Conservation (phyloP, 306 rosid species). For the Myrica gale region DNA sequence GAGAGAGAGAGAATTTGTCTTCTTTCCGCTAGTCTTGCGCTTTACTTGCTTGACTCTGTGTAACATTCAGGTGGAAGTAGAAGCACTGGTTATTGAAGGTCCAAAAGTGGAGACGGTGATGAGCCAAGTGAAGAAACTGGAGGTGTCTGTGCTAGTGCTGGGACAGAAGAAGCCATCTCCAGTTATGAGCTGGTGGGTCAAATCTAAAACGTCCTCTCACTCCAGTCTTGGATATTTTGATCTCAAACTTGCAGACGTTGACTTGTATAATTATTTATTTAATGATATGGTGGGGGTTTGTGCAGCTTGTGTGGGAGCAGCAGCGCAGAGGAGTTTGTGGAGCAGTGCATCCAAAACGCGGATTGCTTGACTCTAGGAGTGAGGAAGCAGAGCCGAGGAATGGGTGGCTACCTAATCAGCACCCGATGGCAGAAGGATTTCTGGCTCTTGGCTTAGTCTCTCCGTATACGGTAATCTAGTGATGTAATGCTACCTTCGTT, state of each 20-base stretch:
- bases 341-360: slow-evolving; percentile 68
- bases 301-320: slow-evolving; percentile 75
- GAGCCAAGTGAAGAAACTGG: slow-evolving; percentile 93
- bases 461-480: slow-evolving; percentile 25
- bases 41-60: slow-evolving; percentile 6
- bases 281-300: not conserved
- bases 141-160: slow-evolving; percentile 78
- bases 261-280: not conserved
- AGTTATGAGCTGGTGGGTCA: slow-evolving; percentile 69
- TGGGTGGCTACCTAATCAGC: slow-evolving; percentile 75
- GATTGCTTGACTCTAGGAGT: slow-evolving; percentile 96
- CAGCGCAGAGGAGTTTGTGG: slow-evolving; percentile 71
- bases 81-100: slow-evolving; percentile 84
- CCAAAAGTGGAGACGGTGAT: slow-evolving; percentile 70
- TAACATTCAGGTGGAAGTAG: slow-evolving; percentile 75
- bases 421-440: slow-evolving; percentile 96
- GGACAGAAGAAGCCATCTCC: slow-evolving; percentile 83
- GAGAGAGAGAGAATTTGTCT: not conserved
- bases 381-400: slow-evolving; percentile 84
- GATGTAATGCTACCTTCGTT: slow-evolving; percentile 9
- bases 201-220: slow-evolving; percentile 13
- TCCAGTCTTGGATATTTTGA: not conserved
- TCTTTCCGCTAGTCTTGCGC: not conserved
- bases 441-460: slow-evolving; percentile 85
- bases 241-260: not conserved